Evolutionary conservation across 1,284 basidiomycete species (phyloP), one percentile per base, ranked within the genome.

Genomic region (Puccinia polysora): DNA sequence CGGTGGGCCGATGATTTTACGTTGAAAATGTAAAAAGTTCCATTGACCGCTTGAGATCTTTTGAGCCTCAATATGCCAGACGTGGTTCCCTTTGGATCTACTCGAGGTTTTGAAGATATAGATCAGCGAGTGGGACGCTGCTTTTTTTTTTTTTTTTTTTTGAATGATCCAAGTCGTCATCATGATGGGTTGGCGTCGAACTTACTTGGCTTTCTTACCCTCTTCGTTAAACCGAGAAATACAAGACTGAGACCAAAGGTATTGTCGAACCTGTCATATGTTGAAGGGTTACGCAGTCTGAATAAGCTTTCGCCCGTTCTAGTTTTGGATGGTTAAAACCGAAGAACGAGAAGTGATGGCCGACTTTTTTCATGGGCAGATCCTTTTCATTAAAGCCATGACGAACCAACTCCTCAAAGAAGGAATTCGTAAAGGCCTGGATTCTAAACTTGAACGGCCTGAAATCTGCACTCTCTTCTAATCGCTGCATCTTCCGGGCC

Each of bases 361-460:
- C 12, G 15, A 75, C 73, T 74, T 76, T 77, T 74, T 83, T 83
- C 77, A 81, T 79, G n/a, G 83, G 82, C 77, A 84, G 81, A 49
- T 84, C 82, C 40, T 82, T 80, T 56, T 84, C 84, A 25, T 79
- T 79, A 63, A 84, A 80, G 4, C 83, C 84, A 12, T 81, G 77
- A 1, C 75, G 30, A 78, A 83, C 77, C 78, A 90, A 88, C 83
- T 94, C 90, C 79, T 97, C 92, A 77, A 95, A 84, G 79, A 98
- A 98, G 0, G 90, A 90, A 77, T 94, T 92, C 14, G 95, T 97
- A 81, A 99, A 99, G 0, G 96, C 95, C 80, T 95, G 91, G 77
- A 99, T 98, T 68, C 96, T 87, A 82, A 98, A 98, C 81, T 97
- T 97, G 87, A 99, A 98, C 20, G 96, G 95, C 32, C 95, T 86